Conservation (phyloP, 805 yeast species). For the Tetrapisispora arboricola region DNA sequence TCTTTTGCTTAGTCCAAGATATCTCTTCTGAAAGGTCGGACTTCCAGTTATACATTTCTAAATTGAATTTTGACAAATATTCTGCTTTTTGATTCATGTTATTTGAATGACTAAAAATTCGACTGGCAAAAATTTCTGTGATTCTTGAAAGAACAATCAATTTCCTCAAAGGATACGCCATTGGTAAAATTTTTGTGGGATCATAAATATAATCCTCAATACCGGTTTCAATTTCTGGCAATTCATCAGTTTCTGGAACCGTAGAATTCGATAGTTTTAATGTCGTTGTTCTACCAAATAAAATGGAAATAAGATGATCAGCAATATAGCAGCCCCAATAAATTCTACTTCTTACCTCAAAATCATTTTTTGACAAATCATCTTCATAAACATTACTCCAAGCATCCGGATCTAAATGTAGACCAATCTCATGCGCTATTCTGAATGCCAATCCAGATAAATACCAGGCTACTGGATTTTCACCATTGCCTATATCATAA, state of each 20-base stretch:
- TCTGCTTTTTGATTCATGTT: conserved; percentile 29
- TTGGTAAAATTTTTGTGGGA: conserved; percentile 15
- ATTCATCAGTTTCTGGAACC: conserved; percentile 43
- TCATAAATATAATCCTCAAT: conserved; percentile 42
- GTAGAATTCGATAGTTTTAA: conserved; percentile 46
- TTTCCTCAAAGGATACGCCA: conserved; percentile 28
- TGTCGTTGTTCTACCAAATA: conserved; percentile 46
- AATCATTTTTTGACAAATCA: conserved; percentile 35
- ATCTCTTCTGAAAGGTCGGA: conserved; percentile 34
- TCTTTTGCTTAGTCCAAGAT: conserved; percentile 34
- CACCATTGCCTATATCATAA: conserved; percentile 48
- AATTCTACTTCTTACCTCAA: conserved; percentile 44
- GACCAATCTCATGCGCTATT: conserved; percentile 51
- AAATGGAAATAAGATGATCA: conserved; percentile 46
- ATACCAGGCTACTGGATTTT: conserved; percentile 51
- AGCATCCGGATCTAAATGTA: conserved; percentile 45
- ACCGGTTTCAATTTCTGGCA: conserved; percentile 47
- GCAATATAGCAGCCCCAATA: conserved; percentile 56
- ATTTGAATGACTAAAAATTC: conserved; percentile 17
- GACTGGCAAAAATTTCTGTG: conserved; percentile 23
- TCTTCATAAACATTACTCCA: conserved; percentile 37
- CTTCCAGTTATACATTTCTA: conserved; percentile 40
- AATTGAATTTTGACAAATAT: conserved; percentile 33
- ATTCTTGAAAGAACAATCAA: conserved; percentile 31
- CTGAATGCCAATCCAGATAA: conserved; percentile 47